Evolutionary conservation across 768 basidiomycete genomes (phyloP).

Genomic region (Polyporus arcularius): DNA sequence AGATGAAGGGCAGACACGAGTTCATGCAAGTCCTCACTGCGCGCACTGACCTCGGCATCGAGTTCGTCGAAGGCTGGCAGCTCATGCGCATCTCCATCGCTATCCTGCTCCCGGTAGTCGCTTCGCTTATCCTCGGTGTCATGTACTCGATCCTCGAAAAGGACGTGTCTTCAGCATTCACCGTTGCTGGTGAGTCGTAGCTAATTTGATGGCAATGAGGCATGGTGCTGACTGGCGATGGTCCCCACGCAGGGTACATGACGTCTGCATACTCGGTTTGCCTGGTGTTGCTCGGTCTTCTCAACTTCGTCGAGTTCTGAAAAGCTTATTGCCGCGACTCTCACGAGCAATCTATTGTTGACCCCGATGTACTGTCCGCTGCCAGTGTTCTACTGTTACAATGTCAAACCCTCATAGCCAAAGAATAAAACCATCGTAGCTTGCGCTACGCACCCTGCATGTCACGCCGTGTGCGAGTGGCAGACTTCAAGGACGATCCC

Average conservation of each 20-base stretch:
- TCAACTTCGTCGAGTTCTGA: slow-evolving; percentile 22
- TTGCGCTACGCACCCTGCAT: no score
- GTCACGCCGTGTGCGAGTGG: no score
- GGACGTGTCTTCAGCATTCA: slow-evolving; percentile 22
- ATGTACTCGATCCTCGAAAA: slow-evolving; percentile 11
- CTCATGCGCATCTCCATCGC: slow-evolving; percentile 20
- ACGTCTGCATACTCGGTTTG: slow-evolving; percentile 25
- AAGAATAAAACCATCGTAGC: no score
- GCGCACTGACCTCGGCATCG: slow-evolving; percentile 17
- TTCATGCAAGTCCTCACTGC: slow-evolving; percentile 25
- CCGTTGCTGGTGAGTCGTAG: slow-evolving; percentile 17
- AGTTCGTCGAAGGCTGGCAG: slow-evolving; percentile 22
- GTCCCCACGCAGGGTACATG: slow-evolving; percentile 16
- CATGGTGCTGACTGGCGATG: neutral
- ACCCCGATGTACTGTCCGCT: neutral
- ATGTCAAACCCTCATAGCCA: no score
- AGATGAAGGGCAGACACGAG: slow-evolving; percentile 19
- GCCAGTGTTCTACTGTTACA: neutral
- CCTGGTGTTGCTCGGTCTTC: slow-evolving; percentile 19
- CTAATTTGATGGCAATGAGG: neutral
- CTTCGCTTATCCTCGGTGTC: slow-evolving; percentile 14
- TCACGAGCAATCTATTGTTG: no score
- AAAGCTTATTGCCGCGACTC: neutral
- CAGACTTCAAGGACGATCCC: no score
- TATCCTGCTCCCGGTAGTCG: slow-evolving; percentile 17